Conservation (phyloP, 345 rosid species). For the Salix koriyanagi region DNA sequence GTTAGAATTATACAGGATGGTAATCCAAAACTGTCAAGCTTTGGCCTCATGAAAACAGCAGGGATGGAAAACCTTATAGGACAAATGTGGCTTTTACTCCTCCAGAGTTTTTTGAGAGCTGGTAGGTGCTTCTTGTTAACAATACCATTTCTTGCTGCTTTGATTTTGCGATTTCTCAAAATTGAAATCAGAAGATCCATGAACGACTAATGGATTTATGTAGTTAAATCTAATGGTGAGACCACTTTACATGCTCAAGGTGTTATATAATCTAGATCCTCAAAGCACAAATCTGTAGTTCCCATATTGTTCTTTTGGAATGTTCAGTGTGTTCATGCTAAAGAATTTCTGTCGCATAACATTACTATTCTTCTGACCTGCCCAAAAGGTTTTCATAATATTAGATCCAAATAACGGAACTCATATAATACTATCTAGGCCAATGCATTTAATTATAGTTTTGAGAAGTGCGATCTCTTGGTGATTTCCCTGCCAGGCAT, state of each 20-base stretch:
- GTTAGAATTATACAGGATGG: constrained; percentile 24
- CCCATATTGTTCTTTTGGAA: not conserved
- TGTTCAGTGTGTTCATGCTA: not conserved
- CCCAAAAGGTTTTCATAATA: not conserved
- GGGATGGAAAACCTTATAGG: constrained; percentile 94
- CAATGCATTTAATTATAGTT: not conserved
- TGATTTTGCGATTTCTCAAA: not conserved
- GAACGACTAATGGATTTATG: not conserved
- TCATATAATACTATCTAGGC: not conserved
- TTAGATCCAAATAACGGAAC: not conserved
- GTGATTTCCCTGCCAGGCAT: not conserved
- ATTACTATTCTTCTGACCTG: not conserved
- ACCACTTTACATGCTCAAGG: not conserved
- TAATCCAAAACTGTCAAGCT: constrained; percentile 84
- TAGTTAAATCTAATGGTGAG: not conserved
- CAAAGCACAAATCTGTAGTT: not conserved
- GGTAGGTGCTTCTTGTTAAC: constrained; percentile 34
- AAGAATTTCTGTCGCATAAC: not conserved
- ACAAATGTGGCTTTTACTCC: constrained; percentile 95
- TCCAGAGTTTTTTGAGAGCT: constrained; percentile 91
- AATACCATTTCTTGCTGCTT: not conserved
- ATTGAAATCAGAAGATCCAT: not conserved
- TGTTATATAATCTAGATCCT: not conserved
- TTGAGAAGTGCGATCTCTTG: not conserved
- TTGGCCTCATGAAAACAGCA: constrained; percentile 96